Evolutionary conservation across 2,329 filamentous ascomycete genomes (phyloP), one percentile per base, ranked within the genome.

Genomic region (Fusarium tricinctum): DNA sequence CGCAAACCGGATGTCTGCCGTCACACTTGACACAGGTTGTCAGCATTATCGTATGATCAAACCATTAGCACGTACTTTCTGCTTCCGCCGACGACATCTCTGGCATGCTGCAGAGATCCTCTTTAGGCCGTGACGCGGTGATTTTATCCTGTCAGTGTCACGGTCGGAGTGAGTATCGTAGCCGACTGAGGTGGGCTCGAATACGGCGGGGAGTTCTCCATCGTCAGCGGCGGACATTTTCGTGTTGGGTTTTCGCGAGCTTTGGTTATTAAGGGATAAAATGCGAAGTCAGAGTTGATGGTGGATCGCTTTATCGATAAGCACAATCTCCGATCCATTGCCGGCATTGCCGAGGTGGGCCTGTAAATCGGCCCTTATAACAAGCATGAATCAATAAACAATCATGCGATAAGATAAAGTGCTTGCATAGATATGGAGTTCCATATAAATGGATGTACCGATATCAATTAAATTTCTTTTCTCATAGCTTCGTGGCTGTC

Each of bases 71-170:
- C 67, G 17, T 63, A 63, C 66, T 51, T 73, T 72, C 54, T 71
- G 67, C 38, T 72, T 72, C 17, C 70, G 62, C 8, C 70, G 65
- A 7, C 70, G 70, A 10, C 70, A 72, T 57, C 70, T 53, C 30
- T 72, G 64, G 15, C 70, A 72, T 1, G 70, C 70, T 1, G 70
- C 70, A 3, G 70, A 67, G 10, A 59, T 69, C 15, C 70, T 58
- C 35, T 71, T 73, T 7, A 72, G 43, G 0, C 69, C 70, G 13
- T 65, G 67, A 2, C 70, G 67, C 15, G 60, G 50, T 2, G 66
- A 69, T 14, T 19, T 60, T 42, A 55, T 44, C 7, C 47, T 46
- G 10, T 55, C 61, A 10, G 47, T n/a, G 19, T 60, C 63, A 17
- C 44, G 51, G n/a, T 66, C 63, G 3, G 63, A 66, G 4, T 67